Evolutionary conservation across 495 filamentous ascomycete species (phyloP).

Genomic region (Elasticomyces elasticus): DNA sequence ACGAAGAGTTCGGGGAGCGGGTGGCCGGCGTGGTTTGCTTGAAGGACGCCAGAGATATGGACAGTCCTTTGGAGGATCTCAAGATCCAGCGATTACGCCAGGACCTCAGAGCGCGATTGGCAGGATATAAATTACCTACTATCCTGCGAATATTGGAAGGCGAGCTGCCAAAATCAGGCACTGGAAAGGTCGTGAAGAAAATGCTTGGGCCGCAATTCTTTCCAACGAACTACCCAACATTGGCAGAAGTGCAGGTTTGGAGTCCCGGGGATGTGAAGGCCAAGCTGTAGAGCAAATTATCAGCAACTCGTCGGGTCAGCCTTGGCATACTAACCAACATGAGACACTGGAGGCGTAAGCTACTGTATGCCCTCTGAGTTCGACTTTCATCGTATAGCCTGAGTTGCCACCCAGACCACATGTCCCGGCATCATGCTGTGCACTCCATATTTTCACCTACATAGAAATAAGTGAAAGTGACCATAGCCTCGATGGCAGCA

Average conservation of each 20-base stretch:
- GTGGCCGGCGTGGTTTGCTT: slow-evolving; percentile 41
- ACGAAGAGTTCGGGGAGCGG: slow-evolving; percentile 41
- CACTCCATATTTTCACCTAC: no score
- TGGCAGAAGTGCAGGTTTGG: slow-evolving; percentile 38
- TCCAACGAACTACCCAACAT: slow-evolving; percentile 29
- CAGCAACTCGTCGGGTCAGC: no score
- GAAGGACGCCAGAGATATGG: slow-evolving; percentile 19
- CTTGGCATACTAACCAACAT: no score
- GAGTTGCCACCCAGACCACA: no score
- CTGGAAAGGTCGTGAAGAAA: slow-evolving; percentile 44
- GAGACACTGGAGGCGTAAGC: no score
- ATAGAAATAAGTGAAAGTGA: no score
- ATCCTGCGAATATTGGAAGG: slow-evolving; percentile 36
- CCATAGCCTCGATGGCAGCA: no score
- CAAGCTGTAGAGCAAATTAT: slow-evolving; percentile 18
- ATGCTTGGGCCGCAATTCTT: slow-evolving; percentile 39
- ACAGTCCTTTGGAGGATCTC: slow-evolving; percentile 21
- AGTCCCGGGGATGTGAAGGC: slow-evolving; percentile 1
- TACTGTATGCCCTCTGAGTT: no score
- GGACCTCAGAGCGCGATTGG: slow-evolving; percentile 34
- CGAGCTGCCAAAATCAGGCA: slow-evolving; percentile 41
- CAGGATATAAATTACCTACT: slow-evolving; percentile 42
- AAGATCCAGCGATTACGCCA: slow-evolving; percentile 32
- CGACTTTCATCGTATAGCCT: no score
- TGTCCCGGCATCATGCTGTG: no score